Percentiles rank a stretch among this genome's conserved stretches.
Evolutionary conservation across 306 rosid genomes (phyloP).

Genomic region (Ammopiptanthus mongolicus): DNA sequence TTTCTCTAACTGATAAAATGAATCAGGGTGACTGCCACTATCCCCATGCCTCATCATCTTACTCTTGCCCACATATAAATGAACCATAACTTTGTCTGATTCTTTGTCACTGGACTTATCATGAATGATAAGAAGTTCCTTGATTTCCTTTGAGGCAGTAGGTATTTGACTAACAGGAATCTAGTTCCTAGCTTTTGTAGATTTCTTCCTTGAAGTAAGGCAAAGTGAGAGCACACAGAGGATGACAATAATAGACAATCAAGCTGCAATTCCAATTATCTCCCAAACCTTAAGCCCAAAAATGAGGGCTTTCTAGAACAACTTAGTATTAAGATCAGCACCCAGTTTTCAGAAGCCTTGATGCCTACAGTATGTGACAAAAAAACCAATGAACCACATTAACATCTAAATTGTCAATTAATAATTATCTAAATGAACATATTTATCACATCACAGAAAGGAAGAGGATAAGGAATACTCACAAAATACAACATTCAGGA

Average conservation of each 20-base stretch:
- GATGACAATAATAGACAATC: constrained; percentile 46
- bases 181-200: too few species aligned
- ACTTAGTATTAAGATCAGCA: constrained; percentile 42
- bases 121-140: constrained; percentile 52
- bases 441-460: not conserved
- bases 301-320: constrained; percentile 46
- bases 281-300: constrained; percentile 63
- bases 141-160: constrained; percentile 31
- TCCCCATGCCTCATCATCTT: constrained; percentile 46
- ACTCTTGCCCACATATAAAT: constrained; percentile 48
- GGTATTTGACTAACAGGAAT: too few species aligned
- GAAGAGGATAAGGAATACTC: too few species aligned
- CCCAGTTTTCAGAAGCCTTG: constrained; percentile 30
- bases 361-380: constrained; percentile 24
- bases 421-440: not conserved
- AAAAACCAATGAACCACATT: not conserved
- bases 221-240: constrained; percentile 33
- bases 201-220: too few species aligned
- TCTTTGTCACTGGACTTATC: constrained; percentile 44
- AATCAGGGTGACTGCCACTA: constrained; percentile 48
- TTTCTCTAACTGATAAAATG: constrained; percentile 42
- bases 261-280: constrained; percentile 61
- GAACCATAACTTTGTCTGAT: constrained; percentile 59
- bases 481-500: too few species aligned
- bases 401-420: not conserved